Conservation (phyloP, 805 yeast species). For the Wickerhamiella alocasiicola region DNA sequence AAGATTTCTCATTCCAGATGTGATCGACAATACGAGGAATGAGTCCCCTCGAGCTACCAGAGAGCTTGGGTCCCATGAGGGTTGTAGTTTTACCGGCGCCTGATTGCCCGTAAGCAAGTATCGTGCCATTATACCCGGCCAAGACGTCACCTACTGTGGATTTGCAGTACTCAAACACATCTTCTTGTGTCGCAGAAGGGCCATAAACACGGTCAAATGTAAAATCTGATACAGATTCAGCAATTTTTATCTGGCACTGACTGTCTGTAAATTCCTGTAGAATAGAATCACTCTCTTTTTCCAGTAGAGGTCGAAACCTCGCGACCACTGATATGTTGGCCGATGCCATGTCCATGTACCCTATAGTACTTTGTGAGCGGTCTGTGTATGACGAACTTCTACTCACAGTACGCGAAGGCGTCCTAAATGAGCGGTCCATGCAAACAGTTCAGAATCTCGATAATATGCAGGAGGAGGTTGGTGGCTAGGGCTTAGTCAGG, state of each 20-base stretch:
- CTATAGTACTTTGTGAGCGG: slow-evolving; percentile 5
- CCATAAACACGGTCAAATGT: slow-evolving; percentile 57
- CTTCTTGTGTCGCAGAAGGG: slow-evolving; percentile 38
- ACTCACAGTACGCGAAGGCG: slow-evolving; percentile 9
- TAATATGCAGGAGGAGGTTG: too few species aligned
- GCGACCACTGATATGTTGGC: slow-evolving; percentile 53
- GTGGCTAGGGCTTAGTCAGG: slow-evolving; percentile 9
- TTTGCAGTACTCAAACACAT: slow-evolving; percentile 44
- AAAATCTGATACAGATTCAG: slow-evolving; percentile 28
- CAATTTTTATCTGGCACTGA: slow-evolving; percentile 17
- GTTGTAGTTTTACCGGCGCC: slow-evolving; percentile 69
- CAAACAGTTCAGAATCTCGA: too few species aligned
- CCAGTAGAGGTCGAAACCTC: slow-evolving; percentile 53
- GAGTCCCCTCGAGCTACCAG: slow-evolving; percentile 41
- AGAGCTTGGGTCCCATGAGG: slow-evolving; percentile 51
- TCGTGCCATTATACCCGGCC: slow-evolving; percentile 65
- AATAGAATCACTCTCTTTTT: slow-evolving; percentile 12
- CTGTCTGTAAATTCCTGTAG: slow-evolving; percentile 4
- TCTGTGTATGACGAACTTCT: slow-evolving; percentile 7
- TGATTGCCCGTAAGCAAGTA: slow-evolving; percentile 69
- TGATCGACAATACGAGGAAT: slow-evolving; percentile 61
- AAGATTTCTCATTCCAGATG: slow-evolving; percentile 43
- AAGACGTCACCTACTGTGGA: slow-evolving; percentile 59
- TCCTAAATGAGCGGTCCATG: slow-evolving; percentile 10
- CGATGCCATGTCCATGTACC: neutral